These are phyloP conservation scores for Pecoramyces ruminantium DNA, from an alignment of 192 early-diverging fungal genomes.

Conservation along the genomic window DNA sequence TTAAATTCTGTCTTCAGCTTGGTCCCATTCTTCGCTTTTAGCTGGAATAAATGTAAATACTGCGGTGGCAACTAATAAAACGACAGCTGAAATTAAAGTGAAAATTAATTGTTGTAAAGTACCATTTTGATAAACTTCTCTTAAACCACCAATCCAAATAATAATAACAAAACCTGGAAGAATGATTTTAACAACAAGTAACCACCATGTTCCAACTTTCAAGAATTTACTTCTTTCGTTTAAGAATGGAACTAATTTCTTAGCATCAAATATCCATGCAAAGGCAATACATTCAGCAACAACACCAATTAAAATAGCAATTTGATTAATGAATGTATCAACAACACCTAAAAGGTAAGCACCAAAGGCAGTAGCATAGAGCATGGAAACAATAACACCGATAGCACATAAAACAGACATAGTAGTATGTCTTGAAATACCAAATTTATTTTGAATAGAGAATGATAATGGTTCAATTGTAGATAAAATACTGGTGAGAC, in stretches of 20 bases:
- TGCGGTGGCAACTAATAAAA: neutral
- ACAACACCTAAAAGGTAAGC: neutral
- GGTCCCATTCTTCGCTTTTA: neutral
- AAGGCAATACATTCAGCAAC: neutral
- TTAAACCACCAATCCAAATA: neutral
- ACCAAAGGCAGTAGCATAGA: neutral
- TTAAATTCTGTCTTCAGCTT: neutral
- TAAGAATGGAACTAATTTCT: neutral
- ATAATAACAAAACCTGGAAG: neutral
- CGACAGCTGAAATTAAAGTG: neutral
- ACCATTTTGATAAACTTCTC: neutral
- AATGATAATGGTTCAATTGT: neutral
- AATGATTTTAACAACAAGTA: neutral
- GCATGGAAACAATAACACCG: neutral
- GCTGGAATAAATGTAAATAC: neutral
- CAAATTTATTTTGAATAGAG: neutral
- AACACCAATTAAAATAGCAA: neutral
- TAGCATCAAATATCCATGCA: neutral
- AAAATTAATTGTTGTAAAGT: neutral
- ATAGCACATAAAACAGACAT: neutral
- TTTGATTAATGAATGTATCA: neutral
- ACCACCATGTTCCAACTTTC: neutral
- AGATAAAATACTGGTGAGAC: neutral
- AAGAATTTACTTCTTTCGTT: neutral
- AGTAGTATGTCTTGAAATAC: neutral